A percentile compares a stretch with the other conserved stretches of the same genome.
phyloP scores from a whole-genome alignment of 345 rosid genomes.

The Draba incana region DNA sequence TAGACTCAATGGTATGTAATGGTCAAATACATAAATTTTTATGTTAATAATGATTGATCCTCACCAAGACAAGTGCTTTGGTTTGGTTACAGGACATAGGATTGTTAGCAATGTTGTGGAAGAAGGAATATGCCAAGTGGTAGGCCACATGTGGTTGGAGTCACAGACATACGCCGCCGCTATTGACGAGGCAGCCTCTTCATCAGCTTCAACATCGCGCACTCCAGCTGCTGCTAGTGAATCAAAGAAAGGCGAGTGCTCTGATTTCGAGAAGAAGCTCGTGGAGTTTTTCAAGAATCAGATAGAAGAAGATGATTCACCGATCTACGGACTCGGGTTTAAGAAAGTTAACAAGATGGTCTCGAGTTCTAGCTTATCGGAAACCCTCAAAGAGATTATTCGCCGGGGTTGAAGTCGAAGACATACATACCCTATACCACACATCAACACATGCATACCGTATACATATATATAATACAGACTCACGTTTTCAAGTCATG shows the following conservation, averaged over 20 bases:
- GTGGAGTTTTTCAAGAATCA: conserved; percentile 78
- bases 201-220: conserved; percentile 25
- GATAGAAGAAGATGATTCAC: conserved; percentile 76
- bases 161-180: conserved; percentile 44
- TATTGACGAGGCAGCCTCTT: not conserved
- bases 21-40: too few species aligned
- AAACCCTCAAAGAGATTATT: conserved; percentile 49
- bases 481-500: too few species aligned
- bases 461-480: too few species aligned
- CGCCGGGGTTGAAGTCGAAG: too few species aligned
- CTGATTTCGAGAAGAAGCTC: conserved; percentile 61
- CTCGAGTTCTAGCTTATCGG: conserved; percentile 51
- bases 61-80: not conserved
- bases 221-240: conserved; percentile 37
- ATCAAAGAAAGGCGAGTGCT: conserved; percentile 65
- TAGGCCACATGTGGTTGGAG: conserved; percentile 91
- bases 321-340: conserved; percentile 74
- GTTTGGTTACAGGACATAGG: conserved; percentile 57
- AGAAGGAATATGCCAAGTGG: conserved; percentile 94
- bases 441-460: not conserved
- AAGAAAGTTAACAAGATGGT: conserved; percentile 60
- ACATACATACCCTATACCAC: not conserved
- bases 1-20: too few species aligned
- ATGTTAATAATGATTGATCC: not conserved
- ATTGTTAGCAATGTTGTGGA: conserved; percentile 69